A percentile compares a stretch with the other conserved stretches of the same genome.
These are phyloP conservation scores for Uronychia setigera DNA, from an alignment of 73 alveolate species.

Conservation along the genomic window DNA sequence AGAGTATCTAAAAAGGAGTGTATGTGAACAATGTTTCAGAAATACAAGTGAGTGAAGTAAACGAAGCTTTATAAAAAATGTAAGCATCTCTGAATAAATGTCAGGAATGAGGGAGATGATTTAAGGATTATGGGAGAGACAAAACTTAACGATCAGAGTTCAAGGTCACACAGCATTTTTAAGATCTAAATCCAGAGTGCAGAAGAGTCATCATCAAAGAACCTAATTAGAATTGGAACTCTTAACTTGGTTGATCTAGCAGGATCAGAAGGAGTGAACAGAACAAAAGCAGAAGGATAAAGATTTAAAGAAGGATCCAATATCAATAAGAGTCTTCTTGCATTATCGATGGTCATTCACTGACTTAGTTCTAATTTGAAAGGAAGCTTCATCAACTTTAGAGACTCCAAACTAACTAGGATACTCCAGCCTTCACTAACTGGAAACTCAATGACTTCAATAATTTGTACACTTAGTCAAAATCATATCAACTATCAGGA, in stretches of 20 bases:
- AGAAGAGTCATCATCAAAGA: conserved; percentile 21
- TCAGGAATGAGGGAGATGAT: conserved; percentile 78
- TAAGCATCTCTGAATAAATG: not conserved
- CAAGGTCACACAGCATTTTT: conserved; percentile 83
- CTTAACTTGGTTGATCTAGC: conserved; percentile 87
- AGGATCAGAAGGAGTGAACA: conserved; percentile 84
- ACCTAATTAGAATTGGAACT: conserved; percentile 23
- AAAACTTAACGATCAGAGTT: conserved; percentile 76
- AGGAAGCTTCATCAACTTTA: conserved; percentile 73
- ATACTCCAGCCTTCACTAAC: conserved; percentile 80
- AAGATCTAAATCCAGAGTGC: conserved; percentile 64
- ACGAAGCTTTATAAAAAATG: conserved; percentile 41
- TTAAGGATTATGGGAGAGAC: conserved; percentile 81
- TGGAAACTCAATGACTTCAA: conserved; percentile 86
- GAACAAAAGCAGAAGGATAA: conserved; percentile 67
- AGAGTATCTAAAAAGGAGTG: conserved; percentile 72
- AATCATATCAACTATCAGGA: conserved; percentile 78
- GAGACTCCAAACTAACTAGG: conserved; percentile 89
- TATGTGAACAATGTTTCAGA: conserved; percentile 59
- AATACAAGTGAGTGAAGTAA: conserved; percentile 26
- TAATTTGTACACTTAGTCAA: conserved; percentile 84
- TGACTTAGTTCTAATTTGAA: conserved; percentile 68
- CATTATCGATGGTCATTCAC: conserved; percentile 83
- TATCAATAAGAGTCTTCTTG: conserved; percentile 87
- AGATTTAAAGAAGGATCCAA: conserved; percentile 88